Conservation (phyloP, 164 flowering plant genomes). For the Taxillus chinensis region DNA sequence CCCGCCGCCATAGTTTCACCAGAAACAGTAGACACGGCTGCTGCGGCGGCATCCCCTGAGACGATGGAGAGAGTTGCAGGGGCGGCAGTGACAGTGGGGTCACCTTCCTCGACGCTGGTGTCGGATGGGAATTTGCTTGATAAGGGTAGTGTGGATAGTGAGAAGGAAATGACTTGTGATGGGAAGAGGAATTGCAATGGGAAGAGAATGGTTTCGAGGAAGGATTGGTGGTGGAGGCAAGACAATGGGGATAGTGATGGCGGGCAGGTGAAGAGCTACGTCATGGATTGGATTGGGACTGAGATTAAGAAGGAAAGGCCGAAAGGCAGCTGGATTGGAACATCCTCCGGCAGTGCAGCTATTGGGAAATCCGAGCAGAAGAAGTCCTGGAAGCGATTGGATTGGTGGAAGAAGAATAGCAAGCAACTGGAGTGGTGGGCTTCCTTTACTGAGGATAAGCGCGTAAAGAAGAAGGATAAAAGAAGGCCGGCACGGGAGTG, state of each 20-base stretch:
- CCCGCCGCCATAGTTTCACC: conserved; percentile 19
- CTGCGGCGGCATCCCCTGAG: conserved; percentile 28
- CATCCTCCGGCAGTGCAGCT: conserved; percentile 16
- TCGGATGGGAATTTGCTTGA: conserved; percentile 46
- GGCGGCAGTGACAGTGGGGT: background rate
- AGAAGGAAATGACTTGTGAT: conserved; percentile 18
- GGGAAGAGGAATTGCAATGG: conserved; percentile 3
- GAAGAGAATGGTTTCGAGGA: background rate
- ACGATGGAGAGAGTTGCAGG: conserved; percentile 15
- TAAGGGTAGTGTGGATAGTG: conserved; percentile 62
- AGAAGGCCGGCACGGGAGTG: conserved; percentile 1
- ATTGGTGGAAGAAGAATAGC: conserved; percentile 46
- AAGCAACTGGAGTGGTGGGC: conserved; percentile 1
- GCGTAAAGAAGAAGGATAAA: background rate
- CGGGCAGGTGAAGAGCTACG: conserved; percentile 74
- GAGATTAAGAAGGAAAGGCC: conserved; percentile 87
- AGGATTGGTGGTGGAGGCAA: conserved; percentile 38
- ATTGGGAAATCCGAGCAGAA: conserved; percentile 10
- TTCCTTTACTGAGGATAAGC: background rate
- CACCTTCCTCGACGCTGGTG: conserved; percentile 8
- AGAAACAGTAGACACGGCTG: conserved; percentile 26
- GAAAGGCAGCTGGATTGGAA: conserved; percentile 46
- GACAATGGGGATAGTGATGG: conserved; percentile 48
- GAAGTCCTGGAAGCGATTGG: conserved; percentile 40
- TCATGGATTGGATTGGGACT: conserved; percentile 96